phyloP scores from a whole-genome alignment of 192 early-diverging fungal genomes.

The Dimargaris xerosporica region DNA sequence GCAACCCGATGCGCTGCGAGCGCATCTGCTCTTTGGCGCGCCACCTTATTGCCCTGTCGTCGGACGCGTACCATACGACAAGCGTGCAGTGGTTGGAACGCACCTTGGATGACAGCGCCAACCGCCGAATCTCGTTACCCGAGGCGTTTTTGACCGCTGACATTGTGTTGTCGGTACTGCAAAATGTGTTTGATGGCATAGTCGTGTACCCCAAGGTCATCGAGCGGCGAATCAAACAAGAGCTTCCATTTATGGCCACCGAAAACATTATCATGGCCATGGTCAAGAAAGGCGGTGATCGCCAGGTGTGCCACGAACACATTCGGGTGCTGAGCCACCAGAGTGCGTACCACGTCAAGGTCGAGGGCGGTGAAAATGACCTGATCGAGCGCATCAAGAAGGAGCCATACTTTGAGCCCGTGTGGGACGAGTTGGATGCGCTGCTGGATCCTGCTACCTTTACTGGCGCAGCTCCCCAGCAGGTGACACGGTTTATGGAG shows the following conservation, averaged over 20 bases:
- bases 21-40: constrained; percentile 90
- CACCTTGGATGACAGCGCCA: constrained; percentile 93
- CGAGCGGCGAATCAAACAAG: constrained; percentile 73
- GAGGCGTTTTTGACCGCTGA: constrained; percentile 96
- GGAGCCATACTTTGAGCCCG: constrained; percentile 74
- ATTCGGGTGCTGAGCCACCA: constrained; percentile 90
- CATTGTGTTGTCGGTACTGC: constrained; percentile 84
- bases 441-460: constrained; percentile 85
- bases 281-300: constrained; percentile 90
- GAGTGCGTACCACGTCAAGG: constrained; percentile 83
- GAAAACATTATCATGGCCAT: constrained; percentile 99
- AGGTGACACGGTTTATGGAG: constrained; percentile 72
- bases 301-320: constrained; percentile 92
- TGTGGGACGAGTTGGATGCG: constrained; percentile 53
- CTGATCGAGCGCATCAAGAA: constrained; percentile 78
- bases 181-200: constrained; percentile 94
- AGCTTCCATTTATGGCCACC: constrained; percentile 99
- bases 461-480: constrained; percentile 85
- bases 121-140: constrained; percentile 86
- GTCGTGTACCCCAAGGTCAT: constrained; percentile 97
- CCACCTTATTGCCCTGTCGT: constrained; percentile 82
- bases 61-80: constrained; percentile 76
- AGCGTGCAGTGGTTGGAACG: constrained; percentile 96
- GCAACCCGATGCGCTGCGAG: constrained; percentile 98
- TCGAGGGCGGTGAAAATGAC: constrained; percentile 86